A percentile compares a stretch with the other conserved stretches of the same genome.
Conservation (phyloP, 2,329 filamentous ascomycete genomes). For the Polychaeton citri region DNA sequence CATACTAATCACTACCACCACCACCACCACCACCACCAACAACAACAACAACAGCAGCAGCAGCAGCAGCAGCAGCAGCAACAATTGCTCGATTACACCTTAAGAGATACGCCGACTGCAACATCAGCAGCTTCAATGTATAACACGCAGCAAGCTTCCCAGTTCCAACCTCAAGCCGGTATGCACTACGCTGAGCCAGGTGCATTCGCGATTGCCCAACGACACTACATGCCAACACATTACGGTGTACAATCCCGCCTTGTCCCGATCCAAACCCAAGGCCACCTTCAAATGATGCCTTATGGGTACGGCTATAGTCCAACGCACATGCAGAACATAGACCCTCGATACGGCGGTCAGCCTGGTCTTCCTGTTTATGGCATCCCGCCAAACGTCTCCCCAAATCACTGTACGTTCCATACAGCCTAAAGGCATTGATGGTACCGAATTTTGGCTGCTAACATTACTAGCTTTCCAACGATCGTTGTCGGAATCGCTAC, state of each 20-base stretch:
- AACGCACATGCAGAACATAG: conserved; percentile 10
- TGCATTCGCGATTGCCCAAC: conserved; percentile 9
- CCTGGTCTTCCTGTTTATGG: not conserved
- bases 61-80: too few species aligned
- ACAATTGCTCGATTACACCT: too few species aligned
- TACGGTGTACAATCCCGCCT: not conserved
- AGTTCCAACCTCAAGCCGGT: conserved; percentile 1
- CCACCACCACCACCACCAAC: too few species aligned
- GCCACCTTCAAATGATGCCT: conserved; percentile 9
- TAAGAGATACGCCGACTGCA: too few species aligned
- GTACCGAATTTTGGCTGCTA: too few species aligned
- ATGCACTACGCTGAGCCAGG: conserved; percentile 8
- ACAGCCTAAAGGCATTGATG: too few species aligned
- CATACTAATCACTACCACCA: too few species aligned
- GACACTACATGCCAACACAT: conserved; percentile 9
- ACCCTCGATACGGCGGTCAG: conserved; percentile 11
- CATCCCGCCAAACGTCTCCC: not conserved
- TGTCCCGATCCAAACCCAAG: not conserved
- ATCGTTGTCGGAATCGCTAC: not conserved
- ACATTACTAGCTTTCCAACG: too few species aligned
- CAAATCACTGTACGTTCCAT: not conserved
- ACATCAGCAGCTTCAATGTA: not conserved
- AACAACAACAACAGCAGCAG: too few species aligned
- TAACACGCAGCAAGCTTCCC: not conserved
- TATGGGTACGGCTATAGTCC: conserved; percentile 13